phyloP scores from a whole-genome alignment of 441 rosid species.

The Pelargonium citronellum region DNA sequence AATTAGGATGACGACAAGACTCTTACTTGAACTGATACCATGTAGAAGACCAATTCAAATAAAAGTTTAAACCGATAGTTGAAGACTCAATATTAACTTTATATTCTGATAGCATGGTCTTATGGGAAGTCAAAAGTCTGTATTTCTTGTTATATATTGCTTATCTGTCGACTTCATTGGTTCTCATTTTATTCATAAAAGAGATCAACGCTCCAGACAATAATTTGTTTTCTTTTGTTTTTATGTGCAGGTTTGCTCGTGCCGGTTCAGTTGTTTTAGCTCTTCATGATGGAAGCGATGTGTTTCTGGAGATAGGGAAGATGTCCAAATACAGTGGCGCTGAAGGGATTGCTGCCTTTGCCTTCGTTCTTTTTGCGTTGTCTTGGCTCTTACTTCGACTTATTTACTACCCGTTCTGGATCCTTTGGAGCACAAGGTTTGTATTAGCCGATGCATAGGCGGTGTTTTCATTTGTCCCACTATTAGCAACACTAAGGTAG shows the following conservation, averaged over 20 bases:
- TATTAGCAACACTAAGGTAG: not conserved
- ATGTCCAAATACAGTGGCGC: conserved; percentile 57
- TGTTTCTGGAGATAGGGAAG: conserved; percentile 54
- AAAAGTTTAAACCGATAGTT: too few relatives aligned
- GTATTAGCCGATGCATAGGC: conserved; percentile 8
- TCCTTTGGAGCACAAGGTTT: conserved; percentile 59
- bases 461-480: not conserved
- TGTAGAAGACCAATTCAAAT: too few relatives aligned
- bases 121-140: too few relatives aligned
- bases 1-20: too few relatives aligned
- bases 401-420: conserved; percentile 48
- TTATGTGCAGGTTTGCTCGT: conserved; percentile 38
- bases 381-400: conserved; percentile 46
- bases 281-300: conserved; percentile 53
- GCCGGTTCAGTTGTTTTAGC: conserved; percentile 51
- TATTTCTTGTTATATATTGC: too few relatives aligned
- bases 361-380: conserved; percentile 41
- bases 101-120: too few relatives aligned
- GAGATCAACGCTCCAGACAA: too few relatives aligned
- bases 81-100: too few relatives aligned
- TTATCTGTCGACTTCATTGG: too few relatives aligned
- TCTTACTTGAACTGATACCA: too few relatives aligned
- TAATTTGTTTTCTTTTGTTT: too few relatives aligned
- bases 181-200: too few relatives aligned
- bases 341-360: conserved; percentile 37